Conservation (phyloP, 2,329 filamentous ascomycete genomes). For the Aspergillus hortae region DNA sequence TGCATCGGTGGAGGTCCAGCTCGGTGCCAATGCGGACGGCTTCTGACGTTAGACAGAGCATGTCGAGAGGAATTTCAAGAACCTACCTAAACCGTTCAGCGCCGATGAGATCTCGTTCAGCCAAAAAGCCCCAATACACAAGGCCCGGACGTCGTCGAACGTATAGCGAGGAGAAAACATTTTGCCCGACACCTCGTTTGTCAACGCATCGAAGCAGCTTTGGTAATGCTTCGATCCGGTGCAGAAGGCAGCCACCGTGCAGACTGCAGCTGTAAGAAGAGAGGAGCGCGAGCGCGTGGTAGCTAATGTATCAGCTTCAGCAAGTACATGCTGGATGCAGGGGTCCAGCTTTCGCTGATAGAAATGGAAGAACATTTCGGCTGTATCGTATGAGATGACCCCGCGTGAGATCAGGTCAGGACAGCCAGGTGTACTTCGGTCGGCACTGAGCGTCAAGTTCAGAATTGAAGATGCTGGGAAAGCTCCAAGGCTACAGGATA, state of each 20-base stretch:
- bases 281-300: constrained; percentile 39
- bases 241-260: constrained; percentile 46
- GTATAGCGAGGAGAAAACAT: constrained; percentile 13
- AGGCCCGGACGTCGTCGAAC: constrained; percentile 20
- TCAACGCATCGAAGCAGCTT: constrained; percentile 43
- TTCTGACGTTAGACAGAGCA: not conserved
- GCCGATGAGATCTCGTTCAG: not conserved
- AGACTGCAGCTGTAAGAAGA: constrained; percentile 43
- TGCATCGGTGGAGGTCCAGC: constrained; percentile 20
- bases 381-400: not conserved
- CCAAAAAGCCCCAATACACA: not conserved
- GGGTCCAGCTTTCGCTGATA: not conserved
- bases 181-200: constrained; percentile 16
- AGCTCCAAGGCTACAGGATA: constrained; percentile 11
- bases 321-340: not conserved
- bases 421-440: not conserved
- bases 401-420: not conserved
- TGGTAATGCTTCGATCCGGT: constrained; percentile 21
- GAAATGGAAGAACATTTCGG: not conserved
- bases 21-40: constrained; percentile 5
- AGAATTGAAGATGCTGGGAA: constrained; percentile 24
- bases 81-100: not conserved
- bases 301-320: constrained; percentile 21
- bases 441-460: constrained; percentile 17
- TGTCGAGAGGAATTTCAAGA: not conserved